Base-by-base conservation (phyloP, 495 filamentous ascomycete species). In the Talaromyces wortmannii region DNA sequence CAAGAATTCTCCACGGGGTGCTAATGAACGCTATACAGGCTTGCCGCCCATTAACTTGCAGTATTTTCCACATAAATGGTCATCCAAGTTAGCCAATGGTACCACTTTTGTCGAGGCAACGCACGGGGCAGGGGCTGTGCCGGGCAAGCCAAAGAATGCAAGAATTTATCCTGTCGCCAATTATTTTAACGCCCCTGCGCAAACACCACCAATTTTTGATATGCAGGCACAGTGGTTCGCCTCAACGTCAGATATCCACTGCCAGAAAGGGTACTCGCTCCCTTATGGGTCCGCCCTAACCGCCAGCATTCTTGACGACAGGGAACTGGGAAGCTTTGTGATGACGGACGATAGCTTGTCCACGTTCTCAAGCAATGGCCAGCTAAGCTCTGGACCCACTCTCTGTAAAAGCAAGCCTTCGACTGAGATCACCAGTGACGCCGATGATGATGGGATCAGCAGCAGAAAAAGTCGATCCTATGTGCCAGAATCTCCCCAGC, bases 291-390 rank as follows among this genome's bases (percentile, higher is more conserved):
- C 72, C 33, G 54, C 61, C 49, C 70, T 70, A 57, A 67, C 64
- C 18, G 68, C 68, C 57, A 73, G 62, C 71, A 75, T 76, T 76
- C 71, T 73, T 57, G 54, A 52, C 46, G 53, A 62, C 50, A 70
- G 67, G 59, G 71, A 57, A 49, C 32, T 53, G n/a, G 36, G 63
- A 54, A 18, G 56, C 33, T 56, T 53, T 30, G 58, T 64, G 50
- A 57, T 65, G 61, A 58, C 66, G 55, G 69, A 68, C 50, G 60
- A 60, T 54, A 63, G 59, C 61, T 55, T 62, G 44, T 57, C 59
- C 59, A 66, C 66, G 55, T 45, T 13, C 50, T 44, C 50, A 53
- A 18, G 65, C 71, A 61, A 59, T 56, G 43, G 67, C 65, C 63
- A 62, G 59, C 62, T 66, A 61, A 45, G 63, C 13, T 8, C 36